phyloP scores from a whole-genome alignment of 2,329 filamentous ascomycete species.

The Paracamarosporium sp. region DNA sequence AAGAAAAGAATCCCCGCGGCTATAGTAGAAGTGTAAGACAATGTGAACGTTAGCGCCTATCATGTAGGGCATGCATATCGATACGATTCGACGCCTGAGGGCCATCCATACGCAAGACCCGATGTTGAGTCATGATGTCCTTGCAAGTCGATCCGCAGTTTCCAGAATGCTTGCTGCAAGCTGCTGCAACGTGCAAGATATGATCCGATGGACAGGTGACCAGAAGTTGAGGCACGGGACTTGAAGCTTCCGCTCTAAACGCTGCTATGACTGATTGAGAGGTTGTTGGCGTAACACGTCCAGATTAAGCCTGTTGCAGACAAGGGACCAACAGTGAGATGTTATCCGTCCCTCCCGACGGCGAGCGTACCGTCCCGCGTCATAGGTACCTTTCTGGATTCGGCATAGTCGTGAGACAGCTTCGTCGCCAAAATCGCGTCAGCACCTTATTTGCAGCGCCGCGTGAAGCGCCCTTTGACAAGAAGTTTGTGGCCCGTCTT shows the following conservation, averaged over 20 bases:
- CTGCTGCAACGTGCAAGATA: conserved; percentile 1
- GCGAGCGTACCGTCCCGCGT: conserved; percentile 25
- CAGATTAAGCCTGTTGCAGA: conserved; percentile 17
- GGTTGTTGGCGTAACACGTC: conserved; percentile 7
- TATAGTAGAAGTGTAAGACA: not conserved
- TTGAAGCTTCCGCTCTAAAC: conserved; percentile 1
- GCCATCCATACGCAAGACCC: not conserved
- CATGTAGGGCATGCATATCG: not conserved
- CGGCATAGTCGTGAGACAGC: conserved; percentile 13
- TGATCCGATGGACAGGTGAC: conserved; percentile 2
- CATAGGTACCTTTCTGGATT: conserved; percentile 15
- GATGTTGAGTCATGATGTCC: not conserved
- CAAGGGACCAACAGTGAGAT: conserved; percentile 17
- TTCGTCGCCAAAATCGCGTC: conserved; percentile 11
- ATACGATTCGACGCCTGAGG: not conserved
- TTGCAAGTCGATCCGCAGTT: not conserved
- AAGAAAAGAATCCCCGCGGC: not conserved
- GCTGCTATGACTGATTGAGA: not conserved
- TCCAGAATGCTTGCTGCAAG: not conserved
- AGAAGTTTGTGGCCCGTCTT: not conserved
- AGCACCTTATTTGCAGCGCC: conserved; percentile 20
- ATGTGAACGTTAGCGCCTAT: not conserved
- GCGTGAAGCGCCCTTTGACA: conserved; percentile 8
- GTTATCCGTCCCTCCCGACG: conserved; percentile 18
- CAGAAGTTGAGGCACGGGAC: not conserved